phyloP scores from a whole-genome alignment of 2,329 filamentous ascomycete species.

The Plenodomus lindquistii region DNA sequence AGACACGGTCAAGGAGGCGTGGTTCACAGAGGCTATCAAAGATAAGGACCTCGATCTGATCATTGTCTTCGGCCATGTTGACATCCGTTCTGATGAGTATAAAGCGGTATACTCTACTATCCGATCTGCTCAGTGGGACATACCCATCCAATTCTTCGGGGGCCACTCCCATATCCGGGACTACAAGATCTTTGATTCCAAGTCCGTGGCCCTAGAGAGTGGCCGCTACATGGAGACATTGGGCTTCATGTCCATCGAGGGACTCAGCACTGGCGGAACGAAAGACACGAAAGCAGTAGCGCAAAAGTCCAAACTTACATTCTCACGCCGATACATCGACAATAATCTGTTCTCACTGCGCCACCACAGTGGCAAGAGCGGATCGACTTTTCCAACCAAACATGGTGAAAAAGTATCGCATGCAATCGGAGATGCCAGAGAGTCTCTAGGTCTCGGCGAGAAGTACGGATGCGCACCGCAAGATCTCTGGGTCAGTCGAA shows the following conservation, averaged over 20 bases:
- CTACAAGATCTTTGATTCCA: conserved; percentile 76
- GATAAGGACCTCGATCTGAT: conserved; percentile 82
- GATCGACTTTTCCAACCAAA: conserved; percentile 73
- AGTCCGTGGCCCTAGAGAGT: conserved; percentile 78
- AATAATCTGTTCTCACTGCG: conserved; percentile 87
- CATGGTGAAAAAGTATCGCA: conserved; percentile 72
- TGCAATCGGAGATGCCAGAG: conserved; percentile 71
- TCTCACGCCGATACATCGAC: conserved; percentile 85
- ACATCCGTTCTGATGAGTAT: conserved; percentile 79
- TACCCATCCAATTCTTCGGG: conserved; percentile 88
- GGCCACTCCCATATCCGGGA: conserved; percentile 91
- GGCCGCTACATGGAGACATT: conserved; percentile 95
- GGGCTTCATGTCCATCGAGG: conserved; percentile 86
- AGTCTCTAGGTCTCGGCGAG: conserved; percentile 71
- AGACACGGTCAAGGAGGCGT: conserved; percentile 77
- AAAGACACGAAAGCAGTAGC: conserved; percentile 22
- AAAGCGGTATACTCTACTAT: conserved; percentile 77
- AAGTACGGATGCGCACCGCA: conserved; percentile 81
- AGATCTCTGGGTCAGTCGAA: conserved; percentile 79
- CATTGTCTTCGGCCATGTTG: conserved; percentile 83
- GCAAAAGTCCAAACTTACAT: conserved; percentile 54
- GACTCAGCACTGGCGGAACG: conserved; percentile 54
- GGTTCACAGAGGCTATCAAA: conserved; percentile 86
- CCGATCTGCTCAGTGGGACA: conserved; percentile 74
- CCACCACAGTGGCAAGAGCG: conserved; percentile 76